Base-by-base conservation (phyloP, 139 green algal species). In the Coccomyxa sp. region DNA sequence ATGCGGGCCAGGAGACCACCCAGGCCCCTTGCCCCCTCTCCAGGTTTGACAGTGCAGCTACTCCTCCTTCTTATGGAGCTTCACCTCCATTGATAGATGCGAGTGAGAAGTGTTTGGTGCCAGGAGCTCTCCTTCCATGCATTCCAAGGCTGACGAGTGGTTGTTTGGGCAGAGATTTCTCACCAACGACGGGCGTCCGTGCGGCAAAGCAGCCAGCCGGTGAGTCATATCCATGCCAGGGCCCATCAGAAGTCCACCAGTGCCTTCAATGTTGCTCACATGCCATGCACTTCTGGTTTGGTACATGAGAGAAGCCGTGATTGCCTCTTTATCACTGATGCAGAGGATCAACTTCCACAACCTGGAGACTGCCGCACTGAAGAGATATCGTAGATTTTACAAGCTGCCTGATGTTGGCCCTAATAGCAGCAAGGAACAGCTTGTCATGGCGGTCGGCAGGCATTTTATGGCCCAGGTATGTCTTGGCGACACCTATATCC, bases 281-380 rank as follows among this genome's bases (percentile, higher is more conserved):
- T 28, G 16, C 27, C 13, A 79, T 79, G 11, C 75, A 23, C 9
- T 58, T 51, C 75, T 79, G 9, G 0, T 28, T 23, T 79, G 75
- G n/a, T 38, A 27, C 31, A 12, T 25, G 75, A 25, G n/a, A 79
- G 12, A 28, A 28, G 16, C 15, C 13, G 23, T 60, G 18, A 66
- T 38, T 38, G 31, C 77, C 18, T 66, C 15, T 71, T 25, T 71
- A 4, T 71, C 63, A 21, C 63, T 71, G 63, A 21, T 71, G 77
- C 83, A 89, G 81, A 81, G 84, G 31, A 84, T 95, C 45, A 87
- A 95, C 79, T 86, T 95, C 58, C 76, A 77, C 75, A 91, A 90
- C 87, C 90, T 95, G 79, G 87, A 95, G 75, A 90, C 81, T 1
- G n/a, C 80, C 13, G 81, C 90, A 13, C 84, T 95, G 68, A 87